Evolutionary conservation across 148 eudicot genomes (phyloP).

Genomic region (Mesembryanthemum crystallinum): DNA sequence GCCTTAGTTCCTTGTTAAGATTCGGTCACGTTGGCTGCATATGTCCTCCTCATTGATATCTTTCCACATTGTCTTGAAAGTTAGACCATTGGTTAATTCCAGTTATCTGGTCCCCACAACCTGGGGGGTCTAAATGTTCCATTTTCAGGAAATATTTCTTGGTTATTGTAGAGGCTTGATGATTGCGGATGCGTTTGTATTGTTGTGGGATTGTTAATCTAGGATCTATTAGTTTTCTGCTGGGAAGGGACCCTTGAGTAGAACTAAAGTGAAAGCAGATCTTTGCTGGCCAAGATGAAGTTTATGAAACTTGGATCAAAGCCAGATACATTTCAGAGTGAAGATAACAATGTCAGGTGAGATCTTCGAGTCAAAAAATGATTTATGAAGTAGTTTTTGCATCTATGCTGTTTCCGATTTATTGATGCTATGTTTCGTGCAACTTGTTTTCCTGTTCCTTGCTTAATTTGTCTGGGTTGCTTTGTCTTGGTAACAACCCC

Average conservation of each 20-base stretch:
- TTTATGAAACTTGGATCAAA: conserved; percentile 98
- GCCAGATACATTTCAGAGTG: conserved; percentile 73
- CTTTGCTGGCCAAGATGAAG: conserved; percentile 60
- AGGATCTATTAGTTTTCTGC: conserved; percentile 30
- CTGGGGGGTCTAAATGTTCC: conserved; percentile 30
- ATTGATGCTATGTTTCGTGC: not conserved
- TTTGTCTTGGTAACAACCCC: not conserved
- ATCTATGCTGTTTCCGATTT: not conserved
- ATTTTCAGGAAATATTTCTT: conserved; percentile 34
- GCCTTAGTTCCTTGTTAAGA: conserved; percentile 46
- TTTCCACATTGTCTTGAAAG: conserved; percentile 35
- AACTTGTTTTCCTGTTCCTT: not conserved
- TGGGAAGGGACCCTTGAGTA: conserved; percentile 26
- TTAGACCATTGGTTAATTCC: conserved; percentile 30
- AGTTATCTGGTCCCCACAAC: conserved; percentile 54
- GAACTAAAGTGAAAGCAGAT: conserved; percentile 26
- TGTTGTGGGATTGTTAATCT: conserved; percentile 31
- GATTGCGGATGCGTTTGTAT: conserved; percentile 34
- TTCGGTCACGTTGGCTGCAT: conserved; percentile 41
- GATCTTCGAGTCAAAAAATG: conserved; percentile 20
- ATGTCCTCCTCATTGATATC: conserved; percentile 39
- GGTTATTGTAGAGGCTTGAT: conserved; percentile 33
- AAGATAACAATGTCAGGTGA: conserved; percentile 63
- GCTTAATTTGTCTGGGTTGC: not conserved
- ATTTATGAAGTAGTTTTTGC: not conserved